Percentiles rank a stretch among this genome's conserved stretches.
Conservation (phyloP, 2,329 filamentous ascomycete genomes). For the Sporothrix humicola region DNA sequence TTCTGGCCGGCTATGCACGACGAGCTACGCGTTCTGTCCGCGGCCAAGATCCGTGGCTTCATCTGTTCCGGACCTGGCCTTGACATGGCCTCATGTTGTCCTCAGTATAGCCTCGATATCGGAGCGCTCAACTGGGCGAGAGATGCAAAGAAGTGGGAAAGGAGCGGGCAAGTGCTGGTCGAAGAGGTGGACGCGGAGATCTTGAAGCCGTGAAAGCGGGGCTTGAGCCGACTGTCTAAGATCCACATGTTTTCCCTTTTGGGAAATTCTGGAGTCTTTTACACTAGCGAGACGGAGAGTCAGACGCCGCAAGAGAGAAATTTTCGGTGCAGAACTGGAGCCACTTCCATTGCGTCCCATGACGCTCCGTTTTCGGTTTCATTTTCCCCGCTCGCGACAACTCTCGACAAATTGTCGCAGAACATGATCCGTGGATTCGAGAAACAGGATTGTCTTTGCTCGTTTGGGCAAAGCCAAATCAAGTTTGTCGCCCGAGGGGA, state of each 20-base stretch:
- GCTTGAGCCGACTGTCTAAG: background rate
- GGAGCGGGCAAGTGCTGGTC: no score
- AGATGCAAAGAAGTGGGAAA: no score
- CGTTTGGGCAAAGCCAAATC: background rate
- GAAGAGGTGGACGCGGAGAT: background rate
- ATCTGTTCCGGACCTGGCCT: background rate
- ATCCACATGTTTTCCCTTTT: background rate
- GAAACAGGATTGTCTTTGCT: background rate
- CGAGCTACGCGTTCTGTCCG: background rate
- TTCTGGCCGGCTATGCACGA: background rate
- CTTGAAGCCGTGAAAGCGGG: background rate
- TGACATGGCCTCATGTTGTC: background rate
- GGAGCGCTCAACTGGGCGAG: constrained; percentile 2
- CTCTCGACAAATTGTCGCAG: background rate
- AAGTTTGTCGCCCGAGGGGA: background rate
- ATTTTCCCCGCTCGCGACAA: constrained; percentile 3
- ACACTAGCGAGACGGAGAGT: background rate
- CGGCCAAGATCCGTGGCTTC: constrained; percentile 1
- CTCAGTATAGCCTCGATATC: constrained; percentile 1
- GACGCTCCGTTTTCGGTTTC: background rate
- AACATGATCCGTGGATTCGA: background rate
- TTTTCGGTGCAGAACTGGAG: background rate
- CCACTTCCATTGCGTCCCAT: background rate
- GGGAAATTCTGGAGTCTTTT: background rate
- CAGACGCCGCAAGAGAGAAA: constrained; percentile 4